These are phyloP conservation scores for Aciculosporium take DNA, from an alignment of 2,329 filamentous ascomycete species.

Conservation along the genomic window DNA sequence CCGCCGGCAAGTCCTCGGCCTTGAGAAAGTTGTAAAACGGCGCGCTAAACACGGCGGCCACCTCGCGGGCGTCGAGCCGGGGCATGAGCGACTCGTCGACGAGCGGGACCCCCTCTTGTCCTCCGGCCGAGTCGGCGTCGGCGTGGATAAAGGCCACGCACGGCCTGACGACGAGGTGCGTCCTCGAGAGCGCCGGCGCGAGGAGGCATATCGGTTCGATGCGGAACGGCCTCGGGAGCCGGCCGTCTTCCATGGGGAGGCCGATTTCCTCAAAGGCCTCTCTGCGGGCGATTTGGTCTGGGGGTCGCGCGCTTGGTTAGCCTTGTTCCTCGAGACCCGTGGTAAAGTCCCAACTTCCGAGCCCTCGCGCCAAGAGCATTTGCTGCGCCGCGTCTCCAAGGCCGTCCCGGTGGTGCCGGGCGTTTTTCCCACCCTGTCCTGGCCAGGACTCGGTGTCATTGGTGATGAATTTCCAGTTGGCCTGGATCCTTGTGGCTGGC, in stretches of 20 bases:
- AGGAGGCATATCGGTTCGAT: constrained; percentile 82
- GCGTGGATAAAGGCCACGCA: constrained; percentile 67
- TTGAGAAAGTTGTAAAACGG: constrained; percentile 73
- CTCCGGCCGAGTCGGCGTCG: constrained; percentile 26
- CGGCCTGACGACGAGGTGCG: constrained; percentile 58
- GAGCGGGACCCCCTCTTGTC: constrained; percentile 26
- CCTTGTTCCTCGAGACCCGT: too few relatives aligned
- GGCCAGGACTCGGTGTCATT: too few relatives aligned
- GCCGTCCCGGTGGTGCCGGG: too few relatives aligned
- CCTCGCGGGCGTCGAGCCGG: constrained; percentile 73
- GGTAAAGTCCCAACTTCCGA: too few relatives aligned
- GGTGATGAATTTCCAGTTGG: too few relatives aligned
- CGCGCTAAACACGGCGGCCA: constrained; percentile 85
- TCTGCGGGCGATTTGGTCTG: constrained; percentile 70
- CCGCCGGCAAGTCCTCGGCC: constrained; percentile 37
- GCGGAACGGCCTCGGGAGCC: constrained; percentile 61
- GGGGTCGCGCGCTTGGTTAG: too few relatives aligned
- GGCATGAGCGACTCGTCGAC: constrained; percentile 64
- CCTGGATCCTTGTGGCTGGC: too few relatives aligned
- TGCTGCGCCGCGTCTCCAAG: too few relatives aligned
- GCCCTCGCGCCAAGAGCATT: too few relatives aligned
- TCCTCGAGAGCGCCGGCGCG: constrained; percentile 60
- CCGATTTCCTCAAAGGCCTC: constrained; percentile 93
- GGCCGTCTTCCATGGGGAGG: constrained; percentile 54
- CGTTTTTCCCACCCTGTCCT: too few relatives aligned